Evolutionary conservation across 2,329 filamentous ascomycete genomes (phyloP).

Genomic region (Cyclaneusma minus): DNA sequence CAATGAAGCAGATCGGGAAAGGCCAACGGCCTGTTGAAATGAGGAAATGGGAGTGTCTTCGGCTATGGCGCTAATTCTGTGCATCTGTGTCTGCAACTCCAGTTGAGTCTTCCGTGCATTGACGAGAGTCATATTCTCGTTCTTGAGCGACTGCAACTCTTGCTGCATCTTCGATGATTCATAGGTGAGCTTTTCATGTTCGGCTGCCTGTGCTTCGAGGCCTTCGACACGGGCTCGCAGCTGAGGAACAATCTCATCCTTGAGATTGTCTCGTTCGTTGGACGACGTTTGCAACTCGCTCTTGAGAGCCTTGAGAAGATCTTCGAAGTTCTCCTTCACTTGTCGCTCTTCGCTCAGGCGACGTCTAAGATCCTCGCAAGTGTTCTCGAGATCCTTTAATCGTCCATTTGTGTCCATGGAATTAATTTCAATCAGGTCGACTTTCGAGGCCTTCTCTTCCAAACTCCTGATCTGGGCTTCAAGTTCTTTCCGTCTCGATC

Average conservation of each 20-base stretch:
- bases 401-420: slow-evolving; percentile 40
- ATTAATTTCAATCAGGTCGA: slow-evolving; percentile 34
- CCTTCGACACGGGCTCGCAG: slow-evolving; percentile 63
- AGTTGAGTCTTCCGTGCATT: slow-evolving; percentile 31
- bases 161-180: slow-evolving; percentile 78
- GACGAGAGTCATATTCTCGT: slow-evolving; percentile 40
- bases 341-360: slow-evolving; percentile 73
- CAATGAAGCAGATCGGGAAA: slow-evolving; percentile 43
- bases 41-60: slow-evolving; percentile 31
- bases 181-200: slow-evolving; percentile 59
- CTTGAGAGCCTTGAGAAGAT: slow-evolving; percentile 70
- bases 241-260: slow-evolving; percentile 74
- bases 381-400: slow-evolving; percentile 62
- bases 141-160: slow-evolving; percentile 57
- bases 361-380: slow-evolving; percentile 69
- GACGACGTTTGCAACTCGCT: slow-evolving; percentile 67
- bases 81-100: slow-evolving; percentile 26
- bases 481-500: slow-evolving; percentile 55
- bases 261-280: slow-evolving; percentile 82
- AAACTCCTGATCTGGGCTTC: slow-evolving; percentile 75
- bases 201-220: slow-evolving; percentile 57
- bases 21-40: slow-evolving; percentile 18
- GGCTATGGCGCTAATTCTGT: slow-evolving; percentile 42
- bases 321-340: slow-evolving; percentile 86
- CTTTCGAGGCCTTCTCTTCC: slow-evolving; percentile 58